Percentiles rank a stretch among this genome's conserved stretches.
Conservation (phyloP, 2,329 filamentous ascomycete species). For the Fulvia fulva region DNA sequence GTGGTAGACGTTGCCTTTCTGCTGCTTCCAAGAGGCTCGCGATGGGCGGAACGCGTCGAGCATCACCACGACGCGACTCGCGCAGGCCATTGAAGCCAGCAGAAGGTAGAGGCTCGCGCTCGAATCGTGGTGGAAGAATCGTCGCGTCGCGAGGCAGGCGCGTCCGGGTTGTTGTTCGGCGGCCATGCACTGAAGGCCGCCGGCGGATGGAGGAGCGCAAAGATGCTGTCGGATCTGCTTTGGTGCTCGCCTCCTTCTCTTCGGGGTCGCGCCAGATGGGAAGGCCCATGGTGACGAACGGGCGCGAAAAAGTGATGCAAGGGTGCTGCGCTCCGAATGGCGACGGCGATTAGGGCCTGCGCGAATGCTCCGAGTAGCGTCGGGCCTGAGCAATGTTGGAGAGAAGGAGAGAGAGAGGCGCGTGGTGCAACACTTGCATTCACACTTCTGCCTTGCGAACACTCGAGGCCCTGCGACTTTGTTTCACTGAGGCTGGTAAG, state of each 20-base stretch:
- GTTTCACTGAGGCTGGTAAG: not conserved
- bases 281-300: slow-evolving; percentile 39
- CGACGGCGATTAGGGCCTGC: slow-evolving; percentile 22
- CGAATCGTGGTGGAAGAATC: slow-evolving; percentile 22
- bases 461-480: not conserved
- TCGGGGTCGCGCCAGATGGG: slow-evolving; percentile 53
- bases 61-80: slow-evolving; percentile 20
- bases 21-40: slow-evolving; percentile 29
- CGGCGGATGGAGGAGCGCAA: slow-evolving; percentile 57
- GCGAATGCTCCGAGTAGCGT: too few relatives aligned
- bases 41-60: slow-evolving; percentile 28
- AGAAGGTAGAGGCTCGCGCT: slow-evolving; percentile 23
- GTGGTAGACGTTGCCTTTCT: slow-evolving; percentile 15
- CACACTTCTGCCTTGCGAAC: too few relatives aligned
- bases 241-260: slow-evolving; percentile 41
- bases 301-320: slow-evolving; percentile 9
- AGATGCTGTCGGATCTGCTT: slow-evolving; percentile 46
- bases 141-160: slow-evolving; percentile 28
- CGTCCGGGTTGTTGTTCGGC: slow-evolving; percentile 21
- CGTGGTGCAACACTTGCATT: too few relatives aligned
- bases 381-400: too few relatives aligned
- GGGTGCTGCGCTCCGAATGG: slow-evolving; percentile 19
- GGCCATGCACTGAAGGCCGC: slow-evolving; percentile 30
- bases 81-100: slow-evolving; percentile 16
- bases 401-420: too few relatives aligned